Conservation (phyloP, 805 yeast genomes). For the Metschnikowia lunata region DNA sequence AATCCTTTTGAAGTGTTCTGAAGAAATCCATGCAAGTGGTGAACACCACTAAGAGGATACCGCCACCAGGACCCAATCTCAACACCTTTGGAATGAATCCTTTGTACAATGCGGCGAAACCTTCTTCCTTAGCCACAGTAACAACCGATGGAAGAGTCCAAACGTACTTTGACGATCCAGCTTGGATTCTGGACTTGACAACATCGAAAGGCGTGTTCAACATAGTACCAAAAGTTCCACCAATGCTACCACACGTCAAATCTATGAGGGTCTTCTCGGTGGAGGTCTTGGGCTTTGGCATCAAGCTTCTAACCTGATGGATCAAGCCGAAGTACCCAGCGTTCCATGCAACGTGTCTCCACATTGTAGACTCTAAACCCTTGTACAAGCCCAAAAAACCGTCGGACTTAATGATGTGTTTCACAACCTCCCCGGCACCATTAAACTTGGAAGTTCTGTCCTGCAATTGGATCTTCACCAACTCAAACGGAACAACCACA, state of each 20-base stretch:
- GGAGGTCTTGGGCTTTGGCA: conserved; percentile 72
- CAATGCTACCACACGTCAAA: conserved; percentile 87
- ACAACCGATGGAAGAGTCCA: conserved; percentile 85
- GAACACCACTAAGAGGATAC: conserved; percentile 94
- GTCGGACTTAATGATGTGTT: conserved; percentile 63
- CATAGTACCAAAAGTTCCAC: conserved; percentile 96
- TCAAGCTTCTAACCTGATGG: conserved; percentile 71
- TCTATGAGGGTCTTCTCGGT: conserved; percentile 81
- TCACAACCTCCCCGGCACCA: conserved; percentile 80
- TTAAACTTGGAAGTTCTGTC: conserved; percentile 78
- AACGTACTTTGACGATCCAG: conserved; percentile 79
- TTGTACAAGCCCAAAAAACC: conserved; percentile 84
- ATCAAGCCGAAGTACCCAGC: conserved; percentile 97
- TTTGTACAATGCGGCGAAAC: conserved; percentile 84
- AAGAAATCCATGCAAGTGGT: conserved; percentile 93
- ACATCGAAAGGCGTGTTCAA: conserved; percentile 97
- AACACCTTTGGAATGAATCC: conserved; percentile 96
- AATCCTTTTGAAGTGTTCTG: conserved; percentile 45
- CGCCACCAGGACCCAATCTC: conserved; percentile 99
- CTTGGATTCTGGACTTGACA: conserved; percentile 95
- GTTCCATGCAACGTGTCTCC: conserved; percentile 97
- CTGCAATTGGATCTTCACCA: conserved; percentile 91
- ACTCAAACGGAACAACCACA: conserved; percentile 96
- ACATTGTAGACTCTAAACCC: conserved; percentile 93
- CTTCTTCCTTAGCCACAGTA: conserved; percentile 83